Conservation (phyloP, 768 basidiomycete genomes). For the Hygrocybe punicea region DNA sequence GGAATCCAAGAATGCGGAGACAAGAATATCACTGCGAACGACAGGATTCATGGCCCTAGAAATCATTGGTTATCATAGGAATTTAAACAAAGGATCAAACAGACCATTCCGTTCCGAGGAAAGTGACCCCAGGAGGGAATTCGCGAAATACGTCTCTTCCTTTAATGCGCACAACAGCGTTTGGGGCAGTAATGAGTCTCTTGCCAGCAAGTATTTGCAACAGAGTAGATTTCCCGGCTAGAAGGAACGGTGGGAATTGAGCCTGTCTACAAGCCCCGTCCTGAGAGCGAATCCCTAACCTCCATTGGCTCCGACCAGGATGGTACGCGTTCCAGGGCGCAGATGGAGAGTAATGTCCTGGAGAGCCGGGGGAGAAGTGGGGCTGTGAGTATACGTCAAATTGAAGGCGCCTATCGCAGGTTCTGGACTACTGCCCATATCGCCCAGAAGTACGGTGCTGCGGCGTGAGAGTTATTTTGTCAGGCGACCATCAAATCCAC, state of each 20-base stretch:
- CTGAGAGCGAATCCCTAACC: constrained; percentile 45
- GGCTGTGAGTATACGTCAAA: constrained; percentile 58
- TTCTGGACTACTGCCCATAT: too few relatives aligned
- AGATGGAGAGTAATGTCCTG: constrained; percentile 62
- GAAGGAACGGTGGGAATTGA: neutral
- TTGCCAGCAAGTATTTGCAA: constrained; percentile 94
- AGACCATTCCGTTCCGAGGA: constrained; percentile 92
- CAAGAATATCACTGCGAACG: constrained; percentile 87
- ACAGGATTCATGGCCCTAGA: constrained; percentile 94
- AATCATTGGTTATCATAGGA: neutral
- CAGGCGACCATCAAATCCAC: neutral
- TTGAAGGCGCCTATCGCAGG: constrained; percentile 43
- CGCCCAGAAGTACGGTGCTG: too few relatives aligned
- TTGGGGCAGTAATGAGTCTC: constrained; percentile 55
- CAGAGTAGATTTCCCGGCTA: constrained; percentile 94
- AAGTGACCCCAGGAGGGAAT: constrained; percentile 76
- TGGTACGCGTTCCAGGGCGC: constrained; percentile 71
- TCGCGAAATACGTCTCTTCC: constrained; percentile 87
- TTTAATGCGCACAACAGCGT: constrained; percentile 65
- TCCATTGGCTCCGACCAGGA: constrained; percentile 92
- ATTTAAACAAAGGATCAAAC: constrained; percentile 14
- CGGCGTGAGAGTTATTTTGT: neutral
- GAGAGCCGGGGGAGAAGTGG: constrained; percentile 50
- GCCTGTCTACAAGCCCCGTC: too few relatives aligned
- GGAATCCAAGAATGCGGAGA: constrained; percentile 93